These are phyloP conservation scores for Pythium oligandrum DNA, from an alignment of 352 stramenopile genomes.

Conservation along the genomic window DNA sequence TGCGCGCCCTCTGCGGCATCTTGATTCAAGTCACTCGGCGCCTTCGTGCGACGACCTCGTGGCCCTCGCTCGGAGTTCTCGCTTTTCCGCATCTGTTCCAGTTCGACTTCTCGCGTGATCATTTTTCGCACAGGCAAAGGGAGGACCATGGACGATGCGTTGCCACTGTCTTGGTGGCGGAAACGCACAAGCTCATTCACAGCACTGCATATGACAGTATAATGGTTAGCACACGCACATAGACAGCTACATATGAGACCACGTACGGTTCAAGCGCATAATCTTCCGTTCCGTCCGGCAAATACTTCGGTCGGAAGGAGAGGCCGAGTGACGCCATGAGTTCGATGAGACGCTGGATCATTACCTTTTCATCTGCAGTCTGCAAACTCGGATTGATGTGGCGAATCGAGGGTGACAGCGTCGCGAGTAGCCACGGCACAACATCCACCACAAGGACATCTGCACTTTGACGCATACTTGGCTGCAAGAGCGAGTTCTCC, in stretches of 20 bases:
- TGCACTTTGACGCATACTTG: conserved; percentile 49
- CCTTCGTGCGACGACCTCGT: conserved; percentile 2
- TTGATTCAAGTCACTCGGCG: not conserved
- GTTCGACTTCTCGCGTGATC: conserved; percentile 74
- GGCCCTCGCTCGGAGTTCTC: conserved; percentile 25
- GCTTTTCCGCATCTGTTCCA: conserved; percentile 72
- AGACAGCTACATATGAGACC: not conserved
- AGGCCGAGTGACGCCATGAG: conserved; percentile 76
- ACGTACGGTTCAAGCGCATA: conserved; percentile 76
- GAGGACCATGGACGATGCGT: conserved; percentile 28
- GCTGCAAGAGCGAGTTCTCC: conserved; percentile 56
- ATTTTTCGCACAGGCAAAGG: conserved; percentile 65
- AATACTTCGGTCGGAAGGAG: conserved; percentile 66
- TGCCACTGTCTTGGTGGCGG: conserved; percentile 23
- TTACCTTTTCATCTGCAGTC: conserved; percentile 57
- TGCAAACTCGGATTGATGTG: conserved; percentile 55
- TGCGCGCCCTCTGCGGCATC: too few relatives aligned
- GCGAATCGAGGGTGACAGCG: conserved; percentile 58
- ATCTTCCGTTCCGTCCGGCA: conserved; percentile 65
- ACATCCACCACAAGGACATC: conserved; percentile 69
- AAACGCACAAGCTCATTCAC: conserved; percentile 73
- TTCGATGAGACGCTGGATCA: conserved; percentile 62
- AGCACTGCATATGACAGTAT: conserved; percentile 25
- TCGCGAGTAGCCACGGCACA: conserved; percentile 65
- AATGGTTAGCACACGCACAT: not conserved